Conservation (phyloP, 2,329 filamentous ascomycete genomes). For the Coniella vitis region DNA sequence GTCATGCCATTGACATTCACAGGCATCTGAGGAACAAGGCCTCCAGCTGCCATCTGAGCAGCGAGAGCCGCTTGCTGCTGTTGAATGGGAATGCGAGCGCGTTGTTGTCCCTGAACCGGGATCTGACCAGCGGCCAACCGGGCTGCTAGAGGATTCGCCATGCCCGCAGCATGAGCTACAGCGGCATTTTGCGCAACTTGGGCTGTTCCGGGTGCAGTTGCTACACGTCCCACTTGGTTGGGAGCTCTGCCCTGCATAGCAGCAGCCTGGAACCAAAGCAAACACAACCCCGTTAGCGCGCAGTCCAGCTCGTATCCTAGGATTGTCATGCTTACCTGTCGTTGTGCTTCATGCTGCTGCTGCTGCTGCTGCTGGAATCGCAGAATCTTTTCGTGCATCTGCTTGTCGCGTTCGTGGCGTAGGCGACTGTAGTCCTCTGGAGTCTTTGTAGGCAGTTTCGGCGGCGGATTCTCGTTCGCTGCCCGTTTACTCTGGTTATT, state of each 20-base stretch:
- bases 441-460: constrained; percentile 55
- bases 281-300: constrained; percentile 23
- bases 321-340: constrained; percentile 40
- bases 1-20: constrained; percentile 47
- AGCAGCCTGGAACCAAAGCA: constrained; percentile 6
- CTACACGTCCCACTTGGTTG: constrained; percentile 38
- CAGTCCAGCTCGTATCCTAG: constrained; percentile 21
- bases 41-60: constrained; percentile 37
- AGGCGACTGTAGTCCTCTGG: constrained; percentile 87
- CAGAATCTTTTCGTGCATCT: constrained; percentile 52
- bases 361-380: constrained; percentile 49
- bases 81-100: constrained; percentile 49
- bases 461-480: constrained; percentile 56
- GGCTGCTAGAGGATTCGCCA: constrained; percentile 20
- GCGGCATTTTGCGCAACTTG: constrained; percentile 30
- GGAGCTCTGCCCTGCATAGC: constrained; percentile 41
- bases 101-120: constrained; percentile 38
- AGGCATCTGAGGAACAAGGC: constrained; percentile 47
- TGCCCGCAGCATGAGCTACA: constrained; percentile 19
- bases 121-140: constrained; percentile 32
- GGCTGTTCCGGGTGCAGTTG: constrained; percentile 32
- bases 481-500: constrained; percentile 77
- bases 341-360: constrained; percentile 49
- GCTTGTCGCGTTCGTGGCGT: constrained; percentile 78
- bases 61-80: constrained; percentile 33